These are phyloP conservation scores for Acrodontium crateriforme DNA, from an alignment of 2,329 filamentous ascomycete genomes.

Conservation along the genomic window DNA sequence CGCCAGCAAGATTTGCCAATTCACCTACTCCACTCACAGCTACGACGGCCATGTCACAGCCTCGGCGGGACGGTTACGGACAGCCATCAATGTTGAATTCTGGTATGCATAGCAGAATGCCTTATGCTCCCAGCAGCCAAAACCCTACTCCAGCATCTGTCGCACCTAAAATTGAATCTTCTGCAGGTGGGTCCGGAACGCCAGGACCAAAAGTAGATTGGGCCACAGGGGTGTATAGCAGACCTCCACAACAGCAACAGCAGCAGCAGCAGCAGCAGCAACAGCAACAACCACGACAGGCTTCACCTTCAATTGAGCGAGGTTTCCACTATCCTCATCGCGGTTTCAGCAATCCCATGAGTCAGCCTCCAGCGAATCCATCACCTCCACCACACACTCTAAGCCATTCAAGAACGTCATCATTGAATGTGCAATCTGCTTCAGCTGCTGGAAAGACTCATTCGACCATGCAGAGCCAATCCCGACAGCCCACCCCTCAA, in stretches of 20 bases:
- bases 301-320: slow-evolving; percentile 14
- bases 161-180: neutral
- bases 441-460: slow-evolving; percentile 11
- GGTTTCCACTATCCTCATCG: slow-evolving; percentile 20
- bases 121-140: too few species aligned
- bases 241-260: too few species aligned
- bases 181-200: neutral
- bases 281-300: slow-evolving; percentile 9
- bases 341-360: slow-evolving; percentile 13
- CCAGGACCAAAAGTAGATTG: slow-evolving; percentile 7
- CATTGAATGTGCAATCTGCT: slow-evolving; percentile 12
- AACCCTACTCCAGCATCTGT: too few species aligned
- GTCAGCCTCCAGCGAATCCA: slow-evolving; percentile 20
- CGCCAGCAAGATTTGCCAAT: slow-evolving; percentile 4
- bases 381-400: slow-evolving; percentile 21
- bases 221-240: slow-evolving; percentile 5
- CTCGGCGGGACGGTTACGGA: slow-evolving; percentile 9
- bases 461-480: slow-evolving; percentile 6
- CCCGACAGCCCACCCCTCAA: slow-evolving; percentile 8
- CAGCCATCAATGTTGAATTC: slow-evolving; percentile 15
- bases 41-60: too few species aligned
- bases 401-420: slow-evolving; percentile 21
- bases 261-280: slow-evolving; percentile 1
- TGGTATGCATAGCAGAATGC: slow-evolving; percentile 3
- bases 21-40: neutral